These are phyloP conservation scores for Penicillium waksmanii DNA, from an alignment of 495 filamentous ascomycete species.

Conservation along the genomic window DNA sequence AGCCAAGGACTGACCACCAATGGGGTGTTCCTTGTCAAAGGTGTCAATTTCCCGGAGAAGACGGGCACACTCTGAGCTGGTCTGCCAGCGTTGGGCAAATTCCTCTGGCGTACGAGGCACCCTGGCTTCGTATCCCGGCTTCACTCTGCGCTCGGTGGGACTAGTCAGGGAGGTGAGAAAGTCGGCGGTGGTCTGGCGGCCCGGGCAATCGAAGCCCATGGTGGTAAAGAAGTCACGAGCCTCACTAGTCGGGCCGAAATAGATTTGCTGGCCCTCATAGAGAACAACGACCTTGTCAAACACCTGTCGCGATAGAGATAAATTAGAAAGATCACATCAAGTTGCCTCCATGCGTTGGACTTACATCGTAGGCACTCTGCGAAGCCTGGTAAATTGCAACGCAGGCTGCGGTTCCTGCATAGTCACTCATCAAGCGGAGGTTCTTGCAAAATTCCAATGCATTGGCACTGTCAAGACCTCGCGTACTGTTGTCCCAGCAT, in stretches of 20 bases:
- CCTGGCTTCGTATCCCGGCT: neutral
- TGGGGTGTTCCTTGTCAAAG: neutral
- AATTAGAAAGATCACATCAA: neutral
- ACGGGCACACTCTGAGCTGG: neutral
- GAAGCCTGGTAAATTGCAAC: conserved; percentile 77
- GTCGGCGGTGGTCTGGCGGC: neutral
- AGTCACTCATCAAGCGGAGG: conserved; percentile 66
- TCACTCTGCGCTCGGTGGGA: neutral
- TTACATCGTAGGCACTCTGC: conserved; percentile 68
- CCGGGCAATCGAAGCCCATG: conserved; percentile 52
- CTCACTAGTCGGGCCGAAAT: conserved; percentile 54
- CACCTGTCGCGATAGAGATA: conserved; percentile 3
- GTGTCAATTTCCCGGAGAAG: neutral
- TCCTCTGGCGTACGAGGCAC: neutral
- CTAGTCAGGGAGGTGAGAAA: conserved; percentile 1
- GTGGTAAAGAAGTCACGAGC: conserved; percentile 58
- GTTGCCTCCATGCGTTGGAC: neutral
- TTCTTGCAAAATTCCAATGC: conserved; percentile 68
- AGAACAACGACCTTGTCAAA: conserved; percentile 59
- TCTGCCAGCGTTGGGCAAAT: neutral
- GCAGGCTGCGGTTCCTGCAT: conserved; percentile 69
- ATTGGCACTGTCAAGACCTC: conserved; percentile 75
- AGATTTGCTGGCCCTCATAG: conserved; percentile 61
- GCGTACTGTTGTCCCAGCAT: conserved; percentile 79
- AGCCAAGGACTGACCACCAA: conserved; percentile 8